Evolutionary conservation across 805 yeast genomes (phyloP).

Genomic region (Tetrapisispora nanseiensis): DNA sequence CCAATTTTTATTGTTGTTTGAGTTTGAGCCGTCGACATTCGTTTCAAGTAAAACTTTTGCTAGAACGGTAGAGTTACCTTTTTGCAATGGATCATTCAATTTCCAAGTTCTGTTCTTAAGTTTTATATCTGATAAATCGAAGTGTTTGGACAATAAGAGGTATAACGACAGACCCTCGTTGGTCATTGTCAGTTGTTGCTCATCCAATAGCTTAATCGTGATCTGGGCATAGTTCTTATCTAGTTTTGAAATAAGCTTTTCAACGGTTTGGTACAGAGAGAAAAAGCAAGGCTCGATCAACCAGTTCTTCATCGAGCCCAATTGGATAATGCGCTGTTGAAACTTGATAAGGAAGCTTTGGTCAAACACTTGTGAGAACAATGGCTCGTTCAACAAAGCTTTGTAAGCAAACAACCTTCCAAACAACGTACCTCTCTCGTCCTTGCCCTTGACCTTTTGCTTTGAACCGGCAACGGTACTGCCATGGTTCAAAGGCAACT

Average conservation of each 20-base stretch:
- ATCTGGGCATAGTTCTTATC: constrained; percentile 12
- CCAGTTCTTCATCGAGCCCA: constrained; percentile 69
- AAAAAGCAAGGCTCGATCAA: constrained; percentile 71
- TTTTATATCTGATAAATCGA: constrained; percentile 5
- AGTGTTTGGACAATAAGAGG: constrained; percentile 26
- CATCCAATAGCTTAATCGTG: constrained; percentile 38
- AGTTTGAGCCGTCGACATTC: constrained; percentile 15
- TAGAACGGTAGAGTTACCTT: constrained; percentile 52
- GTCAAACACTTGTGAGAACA: constrained; percentile 27
- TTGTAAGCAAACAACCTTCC: constrained; percentile 83
- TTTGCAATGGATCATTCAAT: constrained; percentile 60
- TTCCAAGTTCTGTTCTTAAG: constrained; percentile 44
- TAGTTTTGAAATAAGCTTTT: constrained; percentile 18
- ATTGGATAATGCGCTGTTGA: constrained; percentile 37
- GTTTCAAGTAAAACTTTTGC: constrained; percentile 57
- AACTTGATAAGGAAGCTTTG: constrained; percentile 33
- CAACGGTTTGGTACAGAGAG: constrained; percentile 53
- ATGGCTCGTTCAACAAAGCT: constrained; percentile 49
- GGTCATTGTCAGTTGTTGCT: constrained; percentile 48
- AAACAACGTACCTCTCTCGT: constrained; percentile 67
- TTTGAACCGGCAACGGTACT: constrained; percentile 26
- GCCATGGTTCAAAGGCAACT: constrained; percentile 34
- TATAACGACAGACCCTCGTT: constrained; percentile 75
- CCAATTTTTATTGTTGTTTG: constrained; percentile 53
- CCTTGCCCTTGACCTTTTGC: constrained; percentile 57